phyloP scores from a whole-genome alignment of 2,329 filamentous ascomycete genomes.

The Phoma sp. region DNA sequence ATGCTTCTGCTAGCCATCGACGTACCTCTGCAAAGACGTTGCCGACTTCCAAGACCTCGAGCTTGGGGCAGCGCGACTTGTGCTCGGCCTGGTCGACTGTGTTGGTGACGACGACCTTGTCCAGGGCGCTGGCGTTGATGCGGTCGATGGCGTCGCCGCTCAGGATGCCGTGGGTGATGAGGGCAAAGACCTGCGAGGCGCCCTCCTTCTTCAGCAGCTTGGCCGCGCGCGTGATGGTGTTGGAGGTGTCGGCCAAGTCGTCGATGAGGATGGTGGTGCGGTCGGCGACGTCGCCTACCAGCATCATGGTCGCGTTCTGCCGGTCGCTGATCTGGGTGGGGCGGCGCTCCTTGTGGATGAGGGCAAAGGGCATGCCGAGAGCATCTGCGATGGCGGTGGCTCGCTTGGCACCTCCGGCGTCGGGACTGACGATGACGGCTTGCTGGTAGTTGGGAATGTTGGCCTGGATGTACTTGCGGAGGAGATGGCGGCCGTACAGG shows the following conservation, averaged over 20 bases:
- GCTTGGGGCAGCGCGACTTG: slow-evolving; percentile 76
- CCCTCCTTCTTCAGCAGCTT: slow-evolving; percentile 95
- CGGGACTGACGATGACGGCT: slow-evolving; percentile 92
- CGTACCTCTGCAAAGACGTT: slow-evolving; percentile 83
- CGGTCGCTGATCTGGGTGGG: slow-evolving; percentile 87
- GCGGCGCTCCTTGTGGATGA: slow-evolving; percentile 97
- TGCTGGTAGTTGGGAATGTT: slow-evolving; percentile 84
- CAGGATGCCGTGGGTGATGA: slow-evolving; percentile 93
- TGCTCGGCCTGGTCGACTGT: slow-evolving; percentile 90
- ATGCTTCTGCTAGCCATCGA: neutral
- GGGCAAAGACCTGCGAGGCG: slow-evolving; percentile 86
- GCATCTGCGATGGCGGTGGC: slow-evolving; percentile 94
- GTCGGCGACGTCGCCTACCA: slow-evolving; percentile 83
- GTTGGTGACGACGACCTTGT: slow-evolving; percentile 95
- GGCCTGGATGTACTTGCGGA: slow-evolving; percentile 74
- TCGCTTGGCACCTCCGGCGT: slow-evolving; percentile 94
- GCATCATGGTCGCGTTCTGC: slow-evolving; percentile 85
- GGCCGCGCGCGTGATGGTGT: slow-evolving; percentile 94
- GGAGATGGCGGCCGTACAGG: slow-evolving; percentile 81
- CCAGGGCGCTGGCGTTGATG: slow-evolving; percentile 90
- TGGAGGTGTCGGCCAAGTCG: slow-evolving; percentile 93
- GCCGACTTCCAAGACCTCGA: slow-evolving; percentile 90
- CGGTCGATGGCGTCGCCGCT: slow-evolving; percentile 93
- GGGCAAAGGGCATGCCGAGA: slow-evolving; percentile 90
- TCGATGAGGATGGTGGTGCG: slow-evolving; percentile 90